Conservation (phyloP, 495 filamentous ascomycete species). For the Aspergillus panamensis region DNA sequence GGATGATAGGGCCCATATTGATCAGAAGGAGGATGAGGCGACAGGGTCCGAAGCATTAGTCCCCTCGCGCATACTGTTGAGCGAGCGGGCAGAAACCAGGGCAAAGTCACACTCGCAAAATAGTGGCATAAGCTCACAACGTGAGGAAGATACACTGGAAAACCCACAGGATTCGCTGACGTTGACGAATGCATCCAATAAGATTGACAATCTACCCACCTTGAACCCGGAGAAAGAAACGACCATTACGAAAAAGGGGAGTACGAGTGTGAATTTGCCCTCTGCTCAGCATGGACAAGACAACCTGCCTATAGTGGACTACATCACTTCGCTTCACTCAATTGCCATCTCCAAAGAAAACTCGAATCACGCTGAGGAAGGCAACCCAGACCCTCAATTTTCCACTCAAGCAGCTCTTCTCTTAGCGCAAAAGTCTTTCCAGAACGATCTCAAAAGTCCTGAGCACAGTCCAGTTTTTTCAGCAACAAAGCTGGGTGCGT, state of each 20-base stretch:
- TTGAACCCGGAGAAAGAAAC: conserved; percentile 9
- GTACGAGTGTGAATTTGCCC: conserved; percentile 36
- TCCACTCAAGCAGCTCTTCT: conserved; percentile 51
- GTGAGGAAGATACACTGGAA: background rate
- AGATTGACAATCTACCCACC: conserved; percentile 15
- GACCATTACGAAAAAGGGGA: conserved; percentile 18
- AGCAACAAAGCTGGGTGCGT: conserved; percentile 16
- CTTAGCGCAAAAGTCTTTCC: conserved; percentile 47
- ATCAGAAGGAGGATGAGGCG: background rate
- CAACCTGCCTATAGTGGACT: conserved; percentile 29
- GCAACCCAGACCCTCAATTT: conserved; percentile 35
- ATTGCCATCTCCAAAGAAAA: conserved; percentile 29
- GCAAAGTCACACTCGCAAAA: background rate
- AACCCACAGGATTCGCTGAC: conserved; percentile 3
- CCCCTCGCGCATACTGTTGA: background rate
- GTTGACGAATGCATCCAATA: conserved; percentile 21
- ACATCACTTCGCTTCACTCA: conserved; percentile 40
- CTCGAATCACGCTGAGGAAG: conserved; percentile 20
- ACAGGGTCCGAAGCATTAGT: background rate
- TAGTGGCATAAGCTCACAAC: background rate
- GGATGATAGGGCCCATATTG: background rate
- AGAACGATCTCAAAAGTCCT: conserved; percentile 42
- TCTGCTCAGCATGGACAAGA: conserved; percentile 36
- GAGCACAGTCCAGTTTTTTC: conserved; percentile 18
- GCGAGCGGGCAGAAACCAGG: background rate